phyloP scores from a whole-genome alignment of 768 basidiomycete species.

The Strobilomyces confusus region DNA sequence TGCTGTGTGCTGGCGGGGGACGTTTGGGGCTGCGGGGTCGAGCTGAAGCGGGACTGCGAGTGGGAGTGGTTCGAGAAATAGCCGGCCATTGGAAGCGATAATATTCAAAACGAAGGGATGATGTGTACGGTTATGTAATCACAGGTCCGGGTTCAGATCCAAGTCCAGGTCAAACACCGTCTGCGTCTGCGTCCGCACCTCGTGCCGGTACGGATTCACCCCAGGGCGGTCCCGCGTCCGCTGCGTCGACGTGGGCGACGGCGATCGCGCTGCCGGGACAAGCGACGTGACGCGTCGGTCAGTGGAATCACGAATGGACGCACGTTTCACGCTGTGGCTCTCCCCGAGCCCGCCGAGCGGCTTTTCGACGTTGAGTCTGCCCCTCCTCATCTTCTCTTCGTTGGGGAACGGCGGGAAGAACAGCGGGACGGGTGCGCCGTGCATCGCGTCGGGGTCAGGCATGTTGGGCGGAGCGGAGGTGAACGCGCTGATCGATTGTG shows the following conservation, averaged over 20 bases:
- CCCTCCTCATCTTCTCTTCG: constrained; percentile 87
- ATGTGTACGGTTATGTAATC: constrained; percentile 20
- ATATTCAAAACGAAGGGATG: constrained; percentile 2
- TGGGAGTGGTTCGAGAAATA: constrained; percentile 85
- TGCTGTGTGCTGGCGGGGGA: constrained; percentile 4
- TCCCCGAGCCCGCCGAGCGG: constrained; percentile 77
- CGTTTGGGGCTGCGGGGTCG: constrained; percentile 38
- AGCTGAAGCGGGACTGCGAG: constrained; percentile 58
- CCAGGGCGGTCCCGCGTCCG: constrained; percentile 46
- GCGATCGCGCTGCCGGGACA: constrained; percentile 50
- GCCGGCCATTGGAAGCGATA: constrained; percentile 48
- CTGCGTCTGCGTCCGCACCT: constrained; percentile 55
- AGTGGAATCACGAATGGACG: constrained; percentile 21
- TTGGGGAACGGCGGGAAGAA: constrained; percentile 92
- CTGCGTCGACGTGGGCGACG: constrained; percentile 52
- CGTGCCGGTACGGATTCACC: constrained; percentile 68
- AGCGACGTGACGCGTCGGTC: constrained; percentile 1
- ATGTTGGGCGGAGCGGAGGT: constrained; percentile 88
- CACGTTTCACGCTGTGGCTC: constrained; percentile 77
- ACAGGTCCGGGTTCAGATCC: constrained; percentile 82
- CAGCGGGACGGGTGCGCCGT: constrained; percentile 69
- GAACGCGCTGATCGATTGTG: constrained; percentile 79
- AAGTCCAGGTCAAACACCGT: constrained; percentile 76
- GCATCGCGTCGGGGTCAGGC: constrained; percentile 60
- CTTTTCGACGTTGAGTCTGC: constrained; percentile 74